Evolutionary conservation across 805 yeast species (phyloP).

Genomic region (Phaffomyces opuntiae): DNA sequence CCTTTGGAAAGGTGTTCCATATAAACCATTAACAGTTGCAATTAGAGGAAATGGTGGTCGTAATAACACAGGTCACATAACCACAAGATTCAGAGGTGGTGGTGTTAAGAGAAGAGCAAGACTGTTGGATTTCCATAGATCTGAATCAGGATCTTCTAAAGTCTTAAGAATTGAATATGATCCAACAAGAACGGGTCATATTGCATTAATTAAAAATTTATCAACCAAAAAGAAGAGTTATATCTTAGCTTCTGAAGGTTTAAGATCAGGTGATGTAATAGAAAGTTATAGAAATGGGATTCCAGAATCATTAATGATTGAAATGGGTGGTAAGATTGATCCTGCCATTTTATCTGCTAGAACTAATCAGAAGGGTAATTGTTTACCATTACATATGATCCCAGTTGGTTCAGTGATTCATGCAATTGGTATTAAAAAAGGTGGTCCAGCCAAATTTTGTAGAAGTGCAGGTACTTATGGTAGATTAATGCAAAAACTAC

Average conservation of each 20-base stretch:
- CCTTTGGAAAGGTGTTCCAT: constrained; percentile 79
- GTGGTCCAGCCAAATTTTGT: constrained; percentile 82
- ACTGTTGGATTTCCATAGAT: constrained; percentile 68
- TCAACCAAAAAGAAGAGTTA: constrained; percentile 61
- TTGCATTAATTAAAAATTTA: constrained; percentile 71
- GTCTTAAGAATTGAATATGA: constrained; percentile 91
- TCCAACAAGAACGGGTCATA: constrained; percentile 90
- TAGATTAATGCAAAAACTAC: constrained; percentile 72
- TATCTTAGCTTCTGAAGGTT: constrained; percentile 85
- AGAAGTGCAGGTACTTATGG: constrained; percentile 95
- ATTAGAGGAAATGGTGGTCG: constrained; percentile 78
- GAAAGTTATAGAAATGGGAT: constrained; percentile 88
- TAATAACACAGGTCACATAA: constrained; percentile 80
- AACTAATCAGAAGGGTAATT: constrained; percentile 89
- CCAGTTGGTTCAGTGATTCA: constrained; percentile 93
- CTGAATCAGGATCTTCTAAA: constrained; percentile 60
- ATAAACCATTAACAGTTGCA: constrained; percentile 65
- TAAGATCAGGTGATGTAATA: constrained; percentile 86
- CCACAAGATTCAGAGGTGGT: constrained; percentile 95
- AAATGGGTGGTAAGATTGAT: constrained; percentile 88
- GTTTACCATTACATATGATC: constrained; percentile 85
- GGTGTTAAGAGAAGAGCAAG: constrained; percentile 89
- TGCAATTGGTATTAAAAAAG: constrained; percentile 70
- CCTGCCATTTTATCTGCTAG: constrained; percentile 85
- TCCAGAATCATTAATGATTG: constrained; percentile 62